Evolutionary conservation across 208 protist genomes (phyloP).

Genomic region (Wallacemonas sp.): DNA sequence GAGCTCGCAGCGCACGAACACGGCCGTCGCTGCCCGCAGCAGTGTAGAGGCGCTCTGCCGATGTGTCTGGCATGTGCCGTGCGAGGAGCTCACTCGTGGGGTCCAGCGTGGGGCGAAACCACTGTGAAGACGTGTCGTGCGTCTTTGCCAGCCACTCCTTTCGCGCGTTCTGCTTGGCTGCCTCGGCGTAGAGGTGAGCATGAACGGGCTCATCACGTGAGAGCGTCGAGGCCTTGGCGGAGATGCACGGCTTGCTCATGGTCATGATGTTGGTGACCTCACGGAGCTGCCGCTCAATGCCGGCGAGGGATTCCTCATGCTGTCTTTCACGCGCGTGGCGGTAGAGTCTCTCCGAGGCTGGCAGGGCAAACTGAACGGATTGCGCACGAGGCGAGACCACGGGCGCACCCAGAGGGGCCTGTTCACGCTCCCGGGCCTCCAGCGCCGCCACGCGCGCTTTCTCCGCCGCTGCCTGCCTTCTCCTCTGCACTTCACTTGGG

Average conservation of each 20-base stretch:
- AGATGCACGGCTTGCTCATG: conserved; percentile 20
- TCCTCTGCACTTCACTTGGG: conserved; percentile 19
- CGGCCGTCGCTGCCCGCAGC: conserved; percentile 25
- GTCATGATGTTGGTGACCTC: conserved; percentile 14
- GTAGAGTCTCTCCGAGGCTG: conserved; percentile 38
- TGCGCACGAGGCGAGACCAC: conserved; percentile 28
- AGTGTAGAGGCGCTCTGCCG: conserved; percentile 28
- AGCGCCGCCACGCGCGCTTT: conserved; percentile 16
- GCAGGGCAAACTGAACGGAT: conserved; percentile 17
- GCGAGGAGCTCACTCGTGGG: conserved; percentile 45
- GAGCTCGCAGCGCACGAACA: neutral
- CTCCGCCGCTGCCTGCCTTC: conserved; percentile 21
- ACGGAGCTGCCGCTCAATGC: conserved; percentile 12
- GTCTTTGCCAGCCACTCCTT: neutral
- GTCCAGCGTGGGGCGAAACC: conserved; percentile 45
- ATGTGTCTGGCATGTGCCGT: conserved; percentile 33
- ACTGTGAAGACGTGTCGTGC: neutral
- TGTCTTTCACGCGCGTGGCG: conserved; percentile 28
- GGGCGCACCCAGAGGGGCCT: neutral
- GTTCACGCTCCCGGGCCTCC: neutral
- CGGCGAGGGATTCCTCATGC: conserved; percentile 11
- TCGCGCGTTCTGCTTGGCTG: conserved; percentile 11
- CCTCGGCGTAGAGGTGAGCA: conserved; percentile 45
- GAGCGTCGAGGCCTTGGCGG: conserved; percentile 33
- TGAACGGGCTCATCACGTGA: conserved; percentile 17